These are phyloP conservation scores for Lojkania enalia DNA, from an alignment of 2,329 filamentous ascomycete genomes.

Conservation along the genomic window DNA sequence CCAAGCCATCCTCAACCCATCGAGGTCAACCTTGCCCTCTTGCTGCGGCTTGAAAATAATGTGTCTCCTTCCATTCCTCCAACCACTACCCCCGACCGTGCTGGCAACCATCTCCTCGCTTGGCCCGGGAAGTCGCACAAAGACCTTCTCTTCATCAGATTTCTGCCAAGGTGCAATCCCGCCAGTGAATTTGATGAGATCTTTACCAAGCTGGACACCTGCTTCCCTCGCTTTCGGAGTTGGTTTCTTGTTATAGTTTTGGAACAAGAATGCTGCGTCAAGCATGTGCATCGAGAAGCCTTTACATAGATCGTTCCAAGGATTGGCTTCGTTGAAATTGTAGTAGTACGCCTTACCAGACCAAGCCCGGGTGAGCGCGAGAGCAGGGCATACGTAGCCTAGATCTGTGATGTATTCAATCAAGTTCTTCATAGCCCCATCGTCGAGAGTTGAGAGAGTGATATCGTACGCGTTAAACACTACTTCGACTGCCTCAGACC, in stretches of 20 bases:
- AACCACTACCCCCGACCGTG: constrained; percentile 8
- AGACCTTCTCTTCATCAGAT: constrained; percentile 7
- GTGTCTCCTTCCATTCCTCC: constrained; percentile 9
- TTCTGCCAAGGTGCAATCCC: constrained; percentile 17
- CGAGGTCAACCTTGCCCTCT: constrained; percentile 21
- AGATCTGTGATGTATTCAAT: constrained; percentile 51
- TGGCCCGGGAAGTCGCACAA: constrained; percentile 13
- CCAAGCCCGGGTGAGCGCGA: constrained; percentile 39
- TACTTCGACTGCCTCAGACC: constrained; percentile 3
- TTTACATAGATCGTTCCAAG: constrained; percentile 30
- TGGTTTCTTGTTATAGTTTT: constrained; percentile 27
- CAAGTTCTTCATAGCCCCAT: constrained; percentile 42
- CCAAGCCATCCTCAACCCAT: constrained; percentile 25
- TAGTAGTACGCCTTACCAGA: constrained; percentile 22
- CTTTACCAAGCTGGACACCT: constrained; percentile 15
- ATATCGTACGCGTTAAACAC: constrained; percentile 47
- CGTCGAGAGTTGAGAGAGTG: constrained; percentile 34
- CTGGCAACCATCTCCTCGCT: background rate
- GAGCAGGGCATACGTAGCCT: constrained; percentile 46
- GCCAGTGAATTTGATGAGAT: constrained; percentile 27
- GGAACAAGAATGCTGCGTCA: constrained; percentile 33
- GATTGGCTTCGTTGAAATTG: constrained; percentile 28
- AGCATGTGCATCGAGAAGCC: constrained; percentile 28
- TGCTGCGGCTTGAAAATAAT: constrained; percentile 14
- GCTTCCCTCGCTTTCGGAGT: constrained; percentile 3